A percentile compares a stretch with the other conserved stretches of the same genome.
phyloP scores from a whole-genome alignment of 345 rosid genomes.

The Lepidium sativum region DNA sequence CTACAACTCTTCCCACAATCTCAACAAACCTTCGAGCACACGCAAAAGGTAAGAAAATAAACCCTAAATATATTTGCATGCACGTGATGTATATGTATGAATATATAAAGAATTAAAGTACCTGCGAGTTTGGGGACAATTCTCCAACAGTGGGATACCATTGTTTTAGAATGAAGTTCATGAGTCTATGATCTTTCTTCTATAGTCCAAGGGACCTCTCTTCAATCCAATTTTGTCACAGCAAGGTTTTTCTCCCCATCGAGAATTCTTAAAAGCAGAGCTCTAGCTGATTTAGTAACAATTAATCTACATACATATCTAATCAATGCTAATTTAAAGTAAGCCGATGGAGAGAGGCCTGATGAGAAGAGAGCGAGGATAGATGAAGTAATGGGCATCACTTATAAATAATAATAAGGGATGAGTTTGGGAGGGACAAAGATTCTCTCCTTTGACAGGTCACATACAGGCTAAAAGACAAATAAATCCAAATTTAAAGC shows the following conservation, averaged over 20 bases:
- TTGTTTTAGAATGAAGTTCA: constrained; percentile 72
- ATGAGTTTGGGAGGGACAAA: constrained; percentile 25
- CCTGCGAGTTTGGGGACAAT: constrained; percentile 93
- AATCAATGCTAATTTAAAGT: not conserved
- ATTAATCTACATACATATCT: not conserved
- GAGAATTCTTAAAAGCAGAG: not conserved
- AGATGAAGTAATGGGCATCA: constrained; percentile 22
- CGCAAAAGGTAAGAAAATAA: not conserved
- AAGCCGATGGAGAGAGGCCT: not conserved
- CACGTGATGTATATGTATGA: not conserved
- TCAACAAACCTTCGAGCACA: constrained; percentile 47
- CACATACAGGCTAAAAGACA: constrained; percentile 33
- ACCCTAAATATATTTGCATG: not conserved
- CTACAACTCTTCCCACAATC: constrained; percentile 97
- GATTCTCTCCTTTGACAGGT: constrained; percentile 30
- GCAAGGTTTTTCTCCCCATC: constrained; percentile 83
- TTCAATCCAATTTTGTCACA: constrained; percentile 90
- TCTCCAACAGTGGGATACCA: constrained; percentile 97
- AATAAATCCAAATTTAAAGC: constrained; percentile 18
- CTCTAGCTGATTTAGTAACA: not conserved
- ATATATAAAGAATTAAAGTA: not conserved
- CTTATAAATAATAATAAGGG: constrained; percentile 24
- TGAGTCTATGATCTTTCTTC: constrained; percentile 94
- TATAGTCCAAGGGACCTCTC: constrained; percentile 96
- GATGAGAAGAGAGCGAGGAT: constrained; percentile 11